Evolutionary conservation across 2,329 filamentous ascomycete species (phyloP).

Genomic region (Lachnellula hyalina): DNA sequence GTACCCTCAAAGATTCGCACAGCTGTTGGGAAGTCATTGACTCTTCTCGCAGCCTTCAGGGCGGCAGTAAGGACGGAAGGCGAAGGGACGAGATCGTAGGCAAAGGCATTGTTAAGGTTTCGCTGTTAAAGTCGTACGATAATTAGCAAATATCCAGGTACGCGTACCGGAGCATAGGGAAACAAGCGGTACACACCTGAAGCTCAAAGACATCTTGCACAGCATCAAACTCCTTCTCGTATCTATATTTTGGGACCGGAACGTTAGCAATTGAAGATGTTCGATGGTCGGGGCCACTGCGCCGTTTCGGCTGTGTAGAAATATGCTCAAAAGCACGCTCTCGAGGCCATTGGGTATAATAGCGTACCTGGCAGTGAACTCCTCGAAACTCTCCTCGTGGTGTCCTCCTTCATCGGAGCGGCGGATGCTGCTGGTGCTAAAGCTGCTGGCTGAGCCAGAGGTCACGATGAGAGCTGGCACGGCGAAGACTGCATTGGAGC

Average conservation of each 20-base stretch:
- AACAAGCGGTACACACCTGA: conserved; percentile 60
- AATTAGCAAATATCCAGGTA: conserved; percentile 21
- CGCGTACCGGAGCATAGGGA: conserved; percentile 1
- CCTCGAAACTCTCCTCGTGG: conserved; percentile 96
- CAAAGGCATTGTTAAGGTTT: conserved; percentile 99
- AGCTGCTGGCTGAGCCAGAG: conserved; percentile 46
- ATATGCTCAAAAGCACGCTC: conserved; percentile 18
- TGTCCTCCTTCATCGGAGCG: conserved; percentile 49
- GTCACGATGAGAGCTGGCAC: conserved; percentile 46
- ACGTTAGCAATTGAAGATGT: conserved; percentile 37
- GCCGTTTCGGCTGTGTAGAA: conserved; percentile 18
- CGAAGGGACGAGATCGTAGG: conserved; percentile 98
- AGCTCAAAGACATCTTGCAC: conserved; percentile 99
- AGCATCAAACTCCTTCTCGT: conserved; percentile 97
- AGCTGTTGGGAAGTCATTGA: conserved; percentile 97
- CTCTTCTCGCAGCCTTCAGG: conserved; percentile 86
- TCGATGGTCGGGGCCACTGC: conserved; percentile 12
- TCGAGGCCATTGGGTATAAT: conserved; percentile 17
- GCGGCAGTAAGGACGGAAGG: conserved; percentile 86
- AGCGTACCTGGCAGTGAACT: conserved; percentile 90
- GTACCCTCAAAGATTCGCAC: conserved; percentile 98
- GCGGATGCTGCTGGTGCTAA: conserved; percentile 54
- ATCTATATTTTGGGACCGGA: conserved; percentile 52
- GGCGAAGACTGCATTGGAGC: conserved; percentile 48
- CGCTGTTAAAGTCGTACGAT: conserved; percentile 47